These are phyloP conservation scores for Tuber umbilicatum DNA, from an alignment of 495 filamentous ascomycete species.

Conservation along the genomic window DNA sequence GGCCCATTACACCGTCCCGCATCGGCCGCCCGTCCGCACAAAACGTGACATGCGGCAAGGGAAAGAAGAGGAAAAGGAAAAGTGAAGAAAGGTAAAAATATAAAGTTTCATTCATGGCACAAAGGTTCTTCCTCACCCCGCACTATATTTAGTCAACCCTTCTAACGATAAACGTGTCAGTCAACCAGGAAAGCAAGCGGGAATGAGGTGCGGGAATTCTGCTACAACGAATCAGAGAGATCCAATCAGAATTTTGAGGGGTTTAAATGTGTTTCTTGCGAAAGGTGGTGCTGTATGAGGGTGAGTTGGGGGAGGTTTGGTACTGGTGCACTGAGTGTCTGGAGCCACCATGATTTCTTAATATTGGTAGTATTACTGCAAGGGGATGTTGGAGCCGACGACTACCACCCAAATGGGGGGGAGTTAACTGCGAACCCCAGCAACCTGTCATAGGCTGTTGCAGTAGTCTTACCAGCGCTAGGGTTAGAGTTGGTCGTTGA, in stretches of 20 bases:
- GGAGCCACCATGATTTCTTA: background rate
- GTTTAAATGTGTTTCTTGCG: background rate
- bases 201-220: background rate
- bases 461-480: background rate
- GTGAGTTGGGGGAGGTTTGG: background rate
- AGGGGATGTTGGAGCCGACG: background rate
- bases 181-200: background rate
- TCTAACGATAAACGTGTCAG: background rate
- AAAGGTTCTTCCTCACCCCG: background rate
- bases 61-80: background rate
- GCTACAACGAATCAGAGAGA: background rate
- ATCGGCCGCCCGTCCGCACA: background rate
- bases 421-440: background rate
- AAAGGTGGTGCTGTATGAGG: background rate
- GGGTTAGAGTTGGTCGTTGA: background rate
- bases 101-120: background rate
- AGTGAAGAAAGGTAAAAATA: background rate
- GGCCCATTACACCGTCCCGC: background rate
- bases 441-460: background rate
- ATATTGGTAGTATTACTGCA: background rate
- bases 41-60: background rate
- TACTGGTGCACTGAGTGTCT: background rate
- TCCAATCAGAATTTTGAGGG: background rate
- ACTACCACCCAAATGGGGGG: background rate
- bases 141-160: background rate